Conservation (phyloP, 2,329 filamentous ascomycete species). For the Ascochyta viciae-villosae region DNA sequence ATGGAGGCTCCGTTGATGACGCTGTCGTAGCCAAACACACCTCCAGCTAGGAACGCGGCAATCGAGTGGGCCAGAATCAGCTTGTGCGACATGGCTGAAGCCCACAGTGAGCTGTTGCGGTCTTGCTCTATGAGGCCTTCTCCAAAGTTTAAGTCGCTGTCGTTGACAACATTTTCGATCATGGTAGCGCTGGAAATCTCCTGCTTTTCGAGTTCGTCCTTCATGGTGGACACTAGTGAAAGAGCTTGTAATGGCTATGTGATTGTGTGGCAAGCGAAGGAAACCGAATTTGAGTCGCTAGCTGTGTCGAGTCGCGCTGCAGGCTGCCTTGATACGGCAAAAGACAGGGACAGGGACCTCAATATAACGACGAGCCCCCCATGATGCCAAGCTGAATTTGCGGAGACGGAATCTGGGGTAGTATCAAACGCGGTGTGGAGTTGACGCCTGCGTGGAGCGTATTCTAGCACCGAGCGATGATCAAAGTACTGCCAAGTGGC, state of each 20-base stretch:
- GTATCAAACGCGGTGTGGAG: neutral
- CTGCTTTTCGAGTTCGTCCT: constrained; percentile 2
- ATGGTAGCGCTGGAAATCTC: constrained; percentile 6
- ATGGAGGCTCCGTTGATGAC: constrained; percentile 17
- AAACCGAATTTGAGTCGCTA: neutral
- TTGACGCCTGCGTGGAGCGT: neutral
- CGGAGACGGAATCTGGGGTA: constrained; percentile 8
- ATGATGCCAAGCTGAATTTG: neutral
- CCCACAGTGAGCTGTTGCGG: constrained; percentile 8
- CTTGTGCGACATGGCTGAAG: constrained; percentile 12
- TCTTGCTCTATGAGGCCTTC: constrained; percentile 13
- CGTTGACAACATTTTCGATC: constrained; percentile 5
- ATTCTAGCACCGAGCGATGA: neutral
- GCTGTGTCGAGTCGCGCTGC: neutral
- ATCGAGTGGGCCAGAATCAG: constrained; percentile 7
- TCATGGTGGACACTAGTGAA: neutral
- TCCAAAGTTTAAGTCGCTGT: constrained; percentile 6
- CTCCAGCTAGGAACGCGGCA: constrained; percentile 14
- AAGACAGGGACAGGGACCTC: neutral
- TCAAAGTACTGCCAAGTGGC: neutral
- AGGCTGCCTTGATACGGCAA: neutral
- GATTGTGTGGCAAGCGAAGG: neutral
- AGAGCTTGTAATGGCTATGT: too few species aligned
- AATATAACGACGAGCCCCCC: neutral
- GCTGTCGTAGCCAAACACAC: constrained; percentile 18